Conservation (phyloP, 148 eudicot species). For the Heliamphora exappendiculata region DNA sequence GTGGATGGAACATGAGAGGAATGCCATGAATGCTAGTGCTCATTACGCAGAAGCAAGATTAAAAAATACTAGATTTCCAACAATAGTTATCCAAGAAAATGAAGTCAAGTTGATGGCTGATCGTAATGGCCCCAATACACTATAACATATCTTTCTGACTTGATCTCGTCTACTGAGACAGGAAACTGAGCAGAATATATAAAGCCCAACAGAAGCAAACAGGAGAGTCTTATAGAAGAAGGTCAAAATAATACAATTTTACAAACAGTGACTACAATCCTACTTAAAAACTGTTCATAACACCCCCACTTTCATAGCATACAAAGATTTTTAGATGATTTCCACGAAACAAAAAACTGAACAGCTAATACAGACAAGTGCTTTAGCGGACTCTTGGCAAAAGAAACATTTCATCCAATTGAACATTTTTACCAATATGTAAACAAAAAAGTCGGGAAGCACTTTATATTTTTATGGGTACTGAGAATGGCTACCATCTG, state of each 20-base stretch:
- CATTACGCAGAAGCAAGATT: too few relatives aligned
- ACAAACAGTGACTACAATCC: not conserved
- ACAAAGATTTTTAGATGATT: not conserved
- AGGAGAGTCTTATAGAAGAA: too few relatives aligned
- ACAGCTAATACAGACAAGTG: not conserved
- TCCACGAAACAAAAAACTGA: not conserved
- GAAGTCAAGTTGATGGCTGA: not conserved
- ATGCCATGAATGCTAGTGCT: too few relatives aligned
- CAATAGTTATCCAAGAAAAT: not conserved
- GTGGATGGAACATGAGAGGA: too few relatives aligned
- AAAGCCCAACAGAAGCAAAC: too few relatives aligned
- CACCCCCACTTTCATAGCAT: not conserved
- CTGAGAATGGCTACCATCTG: not conserved
- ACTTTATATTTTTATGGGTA: not conserved
- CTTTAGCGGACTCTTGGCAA: not conserved
- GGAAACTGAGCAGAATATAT: not conserved
- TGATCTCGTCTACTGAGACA: not conserved
- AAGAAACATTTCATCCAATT: not conserved
- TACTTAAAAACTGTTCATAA: not conserved
- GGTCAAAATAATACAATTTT: not conserved
- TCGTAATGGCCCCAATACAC: not conserved
- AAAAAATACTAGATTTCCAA: not conserved
- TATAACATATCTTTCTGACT: not conserved
- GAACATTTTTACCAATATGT: not conserved
- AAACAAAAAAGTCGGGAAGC: not conserved